Evolutionary conservation across 192 early-diverging fungal genomes (phyloP).

Genomic region (Coemansia sp.): DNA sequence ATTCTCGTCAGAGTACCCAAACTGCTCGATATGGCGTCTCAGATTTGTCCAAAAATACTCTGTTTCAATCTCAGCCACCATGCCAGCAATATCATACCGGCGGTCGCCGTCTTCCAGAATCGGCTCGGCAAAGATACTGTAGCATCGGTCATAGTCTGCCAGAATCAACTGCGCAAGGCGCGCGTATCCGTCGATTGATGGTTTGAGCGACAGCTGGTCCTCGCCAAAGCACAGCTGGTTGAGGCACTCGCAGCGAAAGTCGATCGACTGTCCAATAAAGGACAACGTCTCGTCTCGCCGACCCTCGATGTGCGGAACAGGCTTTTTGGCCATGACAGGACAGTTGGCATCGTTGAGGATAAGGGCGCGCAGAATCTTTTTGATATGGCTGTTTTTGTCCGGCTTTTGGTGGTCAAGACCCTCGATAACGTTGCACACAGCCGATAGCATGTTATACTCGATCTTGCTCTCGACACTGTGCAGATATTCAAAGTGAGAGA

Average conservation of each 20-base stretch:
- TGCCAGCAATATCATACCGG: slow-evolving; percentile 51
- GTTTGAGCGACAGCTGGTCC: slow-evolving; percentile 16
- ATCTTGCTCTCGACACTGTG: slow-evolving; percentile 34
- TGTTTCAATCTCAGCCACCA: slow-evolving; percentile 44
- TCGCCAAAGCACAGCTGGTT: slow-evolving; percentile 39
- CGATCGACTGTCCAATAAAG: slow-evolving; percentile 32
- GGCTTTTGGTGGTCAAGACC: slow-evolving; percentile 48
- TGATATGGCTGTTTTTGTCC: slow-evolving; percentile 18
- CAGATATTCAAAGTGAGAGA: slow-evolving; percentile 41
- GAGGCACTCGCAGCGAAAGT: slow-evolving; percentile 47
- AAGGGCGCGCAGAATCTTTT: slow-evolving; percentile 30
- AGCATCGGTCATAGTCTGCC: slow-evolving; percentile 39
- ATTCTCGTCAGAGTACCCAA: slow-evolving; percentile 35
- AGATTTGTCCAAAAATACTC: slow-evolving; percentile 42
- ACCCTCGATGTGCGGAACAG: slow-evolving; percentile 40
- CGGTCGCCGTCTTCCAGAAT: slow-evolving; percentile 49
- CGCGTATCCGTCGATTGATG: slow-evolving; percentile 40
- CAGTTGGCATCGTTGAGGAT: slow-evolving; percentile 43
- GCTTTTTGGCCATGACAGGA: slow-evolving; percentile 41
- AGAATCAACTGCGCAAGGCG: slow-evolving; percentile 36
- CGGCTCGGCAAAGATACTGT: slow-evolving; percentile 34
- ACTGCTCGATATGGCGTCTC: slow-evolving; percentile 32
- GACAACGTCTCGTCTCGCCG: slow-evolving; percentile 35
- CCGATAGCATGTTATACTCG: slow-evolving; percentile 37
- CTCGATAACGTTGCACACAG: slow-evolving; percentile 42